Evolutionary conservation across 768 basidiomycete species (phyloP).

Genomic region (Trametes punicea): DNA sequence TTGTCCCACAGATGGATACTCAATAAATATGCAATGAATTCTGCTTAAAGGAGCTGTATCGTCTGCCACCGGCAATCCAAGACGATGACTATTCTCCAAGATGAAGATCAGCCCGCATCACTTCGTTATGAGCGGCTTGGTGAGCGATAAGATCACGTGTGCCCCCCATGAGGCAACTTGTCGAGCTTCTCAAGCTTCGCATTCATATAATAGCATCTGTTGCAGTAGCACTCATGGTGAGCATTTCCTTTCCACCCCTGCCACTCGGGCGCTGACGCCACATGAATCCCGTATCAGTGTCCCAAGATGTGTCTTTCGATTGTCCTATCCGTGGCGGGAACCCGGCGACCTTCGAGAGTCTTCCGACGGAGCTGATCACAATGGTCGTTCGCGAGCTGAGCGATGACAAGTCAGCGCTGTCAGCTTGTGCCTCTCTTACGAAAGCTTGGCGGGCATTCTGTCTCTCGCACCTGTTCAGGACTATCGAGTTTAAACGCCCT

Average conservation of each 20-base stretch:
- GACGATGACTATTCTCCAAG: no score
- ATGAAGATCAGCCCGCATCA: no score
- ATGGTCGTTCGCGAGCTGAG: background rate
- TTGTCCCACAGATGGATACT: no score
- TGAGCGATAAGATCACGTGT: background rate
- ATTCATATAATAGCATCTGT: background rate
- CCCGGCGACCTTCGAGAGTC: background rate
- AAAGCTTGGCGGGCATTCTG: background rate
- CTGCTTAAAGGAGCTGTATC: no score
- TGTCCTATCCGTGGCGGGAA: background rate
- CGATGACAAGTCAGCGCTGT: background rate
- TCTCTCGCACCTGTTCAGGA: background rate
- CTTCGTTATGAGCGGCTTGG: no score
- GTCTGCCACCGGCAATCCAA: no score
- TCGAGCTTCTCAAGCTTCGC: background rate
- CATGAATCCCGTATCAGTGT: background rate
- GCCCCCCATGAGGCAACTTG: background rate
- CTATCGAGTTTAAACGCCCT: background rate
- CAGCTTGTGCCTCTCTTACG: background rate
- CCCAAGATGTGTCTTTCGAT: background rate
- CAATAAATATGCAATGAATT: no score
- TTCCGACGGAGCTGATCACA: background rate
- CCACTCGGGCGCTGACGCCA: background rate
- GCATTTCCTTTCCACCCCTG: background rate
- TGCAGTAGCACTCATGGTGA: background rate